Conservation (phyloP, 192 early-diverging fungal species). For the Coemansia sp. region DNA sequence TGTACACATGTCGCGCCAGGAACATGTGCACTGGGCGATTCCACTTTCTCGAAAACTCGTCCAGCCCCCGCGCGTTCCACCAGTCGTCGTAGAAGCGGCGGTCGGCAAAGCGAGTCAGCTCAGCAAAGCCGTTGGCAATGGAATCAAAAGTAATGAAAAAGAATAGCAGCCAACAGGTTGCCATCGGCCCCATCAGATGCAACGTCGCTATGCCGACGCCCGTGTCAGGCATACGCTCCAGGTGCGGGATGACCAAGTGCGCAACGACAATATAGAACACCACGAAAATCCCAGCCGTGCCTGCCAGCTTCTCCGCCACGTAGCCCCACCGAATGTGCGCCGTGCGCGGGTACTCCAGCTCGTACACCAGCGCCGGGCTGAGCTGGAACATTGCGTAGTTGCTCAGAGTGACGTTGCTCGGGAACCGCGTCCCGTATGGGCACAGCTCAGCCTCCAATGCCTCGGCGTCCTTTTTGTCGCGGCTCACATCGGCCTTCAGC, state of each 20-base stretch:
- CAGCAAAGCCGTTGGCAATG: conserved; percentile 95
- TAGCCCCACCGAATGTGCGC: conserved; percentile 80
- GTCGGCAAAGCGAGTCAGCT: conserved; percentile 92
- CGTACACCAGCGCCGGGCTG: conserved; percentile 90
- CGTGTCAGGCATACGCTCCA: conserved; percentile 65
- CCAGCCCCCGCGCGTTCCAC: conserved; percentile 90
- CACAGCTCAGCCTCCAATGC: conserved; percentile 61
- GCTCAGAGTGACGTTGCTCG: conserved; percentile 73
- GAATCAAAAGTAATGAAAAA: conserved; percentile 98
- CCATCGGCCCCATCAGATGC: conserved; percentile 84
- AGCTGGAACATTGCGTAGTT: conserved; percentile 90
- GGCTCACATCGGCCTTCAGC: conserved; percentile 11
- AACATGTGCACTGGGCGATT: conserved; percentile 97
- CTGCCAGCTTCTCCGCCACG: conserved; percentile 81
- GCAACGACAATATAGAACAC: conserved; percentile 85
- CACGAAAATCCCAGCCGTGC: conserved; percentile 76
- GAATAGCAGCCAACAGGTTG: conserved; percentile 86
- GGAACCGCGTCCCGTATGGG: conserved; percentile 65
- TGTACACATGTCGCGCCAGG: conserved; percentile 87
- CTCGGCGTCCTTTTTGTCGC: conserved; percentile 41
- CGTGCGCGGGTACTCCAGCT: conserved; percentile 91
- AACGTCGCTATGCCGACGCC: conserved; percentile 62
- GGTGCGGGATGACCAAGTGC: conserved; percentile 81
- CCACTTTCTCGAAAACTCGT: conserved; percentile 96
- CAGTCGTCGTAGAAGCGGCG: conserved; percentile 98